These are phyloP conservation scores for Nothomitra cinnamomea DNA, from an alignment of 2,329 filamentous ascomycete genomes.

Conservation along the genomic window DNA sequence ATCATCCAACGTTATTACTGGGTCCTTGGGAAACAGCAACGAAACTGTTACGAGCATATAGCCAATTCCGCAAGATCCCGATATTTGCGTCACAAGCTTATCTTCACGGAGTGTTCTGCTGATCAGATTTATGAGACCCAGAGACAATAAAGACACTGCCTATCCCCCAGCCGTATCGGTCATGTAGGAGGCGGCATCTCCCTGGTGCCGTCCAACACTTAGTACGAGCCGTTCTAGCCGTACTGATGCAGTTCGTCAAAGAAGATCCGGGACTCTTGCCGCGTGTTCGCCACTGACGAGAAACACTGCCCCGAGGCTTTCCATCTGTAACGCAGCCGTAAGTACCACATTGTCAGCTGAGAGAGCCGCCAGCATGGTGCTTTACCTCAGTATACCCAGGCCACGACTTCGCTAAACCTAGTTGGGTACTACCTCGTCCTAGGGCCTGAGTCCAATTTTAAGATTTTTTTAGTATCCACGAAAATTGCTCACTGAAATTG, in stretches of 20 bases:
- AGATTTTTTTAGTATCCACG: no score
- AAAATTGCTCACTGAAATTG: no score
- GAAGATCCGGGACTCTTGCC: not conserved
- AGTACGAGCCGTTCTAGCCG: not conserved
- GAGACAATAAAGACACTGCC: not conserved
- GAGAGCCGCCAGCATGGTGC: not conserved
- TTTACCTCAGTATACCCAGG: no score
- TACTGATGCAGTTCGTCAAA: not conserved
- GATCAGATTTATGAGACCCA: not conserved
- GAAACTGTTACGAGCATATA: no score
- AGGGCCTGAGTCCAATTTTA: no score
- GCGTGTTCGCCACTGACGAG: not conserved
- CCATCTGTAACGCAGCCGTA: not conserved
- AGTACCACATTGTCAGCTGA: not conserved
- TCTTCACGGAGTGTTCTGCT: no score
- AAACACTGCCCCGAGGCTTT: not conserved
- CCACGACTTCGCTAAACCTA: no score
- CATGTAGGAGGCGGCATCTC: not conserved
- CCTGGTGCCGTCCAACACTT: not conserved
- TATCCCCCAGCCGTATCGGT: not conserved
- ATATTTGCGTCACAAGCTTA: no score
- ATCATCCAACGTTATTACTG: no score
- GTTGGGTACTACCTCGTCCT: no score
- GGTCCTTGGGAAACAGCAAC: no score
- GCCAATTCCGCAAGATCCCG: no score